phyloP scores from a whole-genome alignment of 148 eudicot genomes.

The Pouteria glomerata region DNA sequence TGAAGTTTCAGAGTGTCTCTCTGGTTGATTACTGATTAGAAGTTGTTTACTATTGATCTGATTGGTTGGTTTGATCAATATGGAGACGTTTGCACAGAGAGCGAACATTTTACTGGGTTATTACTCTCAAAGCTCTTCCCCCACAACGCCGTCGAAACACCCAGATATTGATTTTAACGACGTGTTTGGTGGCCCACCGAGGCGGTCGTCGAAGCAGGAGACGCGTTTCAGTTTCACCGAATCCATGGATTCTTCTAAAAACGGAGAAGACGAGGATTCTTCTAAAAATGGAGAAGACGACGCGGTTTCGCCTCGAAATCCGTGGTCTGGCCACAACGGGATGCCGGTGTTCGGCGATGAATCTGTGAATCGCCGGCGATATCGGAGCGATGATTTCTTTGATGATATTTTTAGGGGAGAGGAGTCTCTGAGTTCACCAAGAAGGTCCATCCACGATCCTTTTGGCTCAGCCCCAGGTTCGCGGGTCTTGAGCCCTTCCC shows the following conservation, averaged over 20 bases:
- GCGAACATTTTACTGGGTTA: conserved; percentile 27
- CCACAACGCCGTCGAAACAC: conserved; percentile 7
- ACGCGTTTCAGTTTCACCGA: conserved; percentile 25
- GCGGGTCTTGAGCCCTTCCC: conserved; percentile 48
- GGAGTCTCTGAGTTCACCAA: conserved; percentile 51
- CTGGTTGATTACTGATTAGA: not conserved
- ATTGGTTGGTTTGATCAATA: not conserved
- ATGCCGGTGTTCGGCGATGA: conserved; percentile 76
- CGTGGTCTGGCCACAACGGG: conserved; percentile 34
- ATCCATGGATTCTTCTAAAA: conserved; percentile 1
- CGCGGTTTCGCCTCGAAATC: conserved; percentile 1
- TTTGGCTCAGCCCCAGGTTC: conserved; percentile 54
- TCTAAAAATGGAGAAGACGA: conserved; percentile 10
- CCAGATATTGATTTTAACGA: conserved; percentile 73
- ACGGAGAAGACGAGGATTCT: too few species aligned
- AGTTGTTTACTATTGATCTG: not conserved
- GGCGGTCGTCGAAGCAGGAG: conserved; percentile 54
- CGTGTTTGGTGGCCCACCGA: conserved; percentile 94
- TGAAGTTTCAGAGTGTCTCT: not conserved
- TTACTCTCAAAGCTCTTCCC: conserved; percentile 8
- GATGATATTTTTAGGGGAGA: conserved; percentile 78
- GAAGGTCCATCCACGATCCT: conserved; percentile 32
- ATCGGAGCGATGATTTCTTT: conserved; percentile 57
- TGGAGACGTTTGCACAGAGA: conserved; percentile 31
- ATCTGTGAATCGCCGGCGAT: conserved; percentile 31